Percentiles rank a stretch among this genome's conserved stretches.
Conservation (phyloP, 257 asterid genomes). For the Knoxia roxburghii region DNA sequence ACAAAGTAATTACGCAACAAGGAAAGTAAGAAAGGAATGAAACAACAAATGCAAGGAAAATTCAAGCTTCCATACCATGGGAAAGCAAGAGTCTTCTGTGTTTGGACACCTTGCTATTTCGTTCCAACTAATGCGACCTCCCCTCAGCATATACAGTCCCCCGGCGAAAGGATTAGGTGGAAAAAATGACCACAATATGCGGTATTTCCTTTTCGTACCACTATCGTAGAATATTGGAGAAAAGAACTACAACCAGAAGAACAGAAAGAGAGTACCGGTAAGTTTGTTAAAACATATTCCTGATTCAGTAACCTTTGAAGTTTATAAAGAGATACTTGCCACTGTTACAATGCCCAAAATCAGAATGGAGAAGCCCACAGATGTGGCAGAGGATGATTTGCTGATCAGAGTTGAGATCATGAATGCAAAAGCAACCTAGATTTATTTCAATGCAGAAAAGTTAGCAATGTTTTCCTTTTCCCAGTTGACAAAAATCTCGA, state of each 20-base stretch:
- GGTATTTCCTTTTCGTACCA: neutral
- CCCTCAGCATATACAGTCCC: conserved; percentile 11
- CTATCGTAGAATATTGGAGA: neutral
- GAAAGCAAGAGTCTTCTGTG: conserved; percentile 1
- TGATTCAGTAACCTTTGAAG: neutral
- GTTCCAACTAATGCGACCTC: conserved; percentile 22
- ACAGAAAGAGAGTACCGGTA: neutral
- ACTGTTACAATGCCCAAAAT: conserved; percentile 25
- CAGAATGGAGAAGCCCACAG: conserved; percentile 25
- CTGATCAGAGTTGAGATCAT: conserved; percentile 27
- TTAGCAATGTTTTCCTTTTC: neutral
- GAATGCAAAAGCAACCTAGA: conserved; percentile 35
- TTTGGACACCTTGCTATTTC: conserved; percentile 7
- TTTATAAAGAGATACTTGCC: conserved; percentile 23
- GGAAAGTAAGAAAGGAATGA: neutral
- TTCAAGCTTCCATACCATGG: conserved; percentile 23
- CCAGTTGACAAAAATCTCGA: neutral
- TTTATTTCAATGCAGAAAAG: neutral
- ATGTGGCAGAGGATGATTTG: conserved; percentile 33
- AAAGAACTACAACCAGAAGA: conserved; percentile 21
- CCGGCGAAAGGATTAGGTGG: conserved; percentile 35
- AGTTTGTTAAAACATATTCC: neutral
- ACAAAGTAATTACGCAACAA: neutral
- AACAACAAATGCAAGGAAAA: neutral
- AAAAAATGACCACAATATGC: conserved; percentile 31